Conservation (phyloP, 805 yeast species). For the Starmerella tilneyi region DNA sequence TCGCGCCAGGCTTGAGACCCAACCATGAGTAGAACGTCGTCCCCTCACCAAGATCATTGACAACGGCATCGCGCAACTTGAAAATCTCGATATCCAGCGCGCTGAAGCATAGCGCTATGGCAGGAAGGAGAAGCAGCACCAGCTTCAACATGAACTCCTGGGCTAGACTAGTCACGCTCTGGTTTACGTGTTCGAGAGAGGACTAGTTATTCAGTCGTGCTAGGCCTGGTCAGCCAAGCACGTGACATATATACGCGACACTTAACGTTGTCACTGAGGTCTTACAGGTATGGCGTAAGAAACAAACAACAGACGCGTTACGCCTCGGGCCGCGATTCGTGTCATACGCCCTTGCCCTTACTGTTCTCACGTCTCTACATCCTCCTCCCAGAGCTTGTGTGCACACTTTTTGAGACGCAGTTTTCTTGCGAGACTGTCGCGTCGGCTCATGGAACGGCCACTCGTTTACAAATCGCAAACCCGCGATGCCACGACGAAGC, state of each 20-base stretch:
- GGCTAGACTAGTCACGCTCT: background rate
- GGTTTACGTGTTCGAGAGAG: background rate
- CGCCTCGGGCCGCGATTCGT: no score
- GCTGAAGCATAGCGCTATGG: conserved; percentile 36
- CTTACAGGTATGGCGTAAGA: no score
- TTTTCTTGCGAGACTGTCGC: background rate
- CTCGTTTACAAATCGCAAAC: conserved; percentile 15
- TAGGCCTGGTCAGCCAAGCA: no score
- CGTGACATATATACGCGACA: no score
- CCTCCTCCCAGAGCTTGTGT: no score
- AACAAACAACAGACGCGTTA: no score
- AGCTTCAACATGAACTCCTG: background rate
- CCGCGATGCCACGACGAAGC: conserved; percentile 51
- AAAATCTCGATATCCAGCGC: conserved; percentile 74
- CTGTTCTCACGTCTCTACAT: no score
- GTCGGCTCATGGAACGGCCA: conserved; percentile 11
- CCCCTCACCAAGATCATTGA: conserved; percentile 50
- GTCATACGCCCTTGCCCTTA: no score
- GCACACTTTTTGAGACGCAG: no score
- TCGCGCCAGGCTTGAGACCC: conserved; percentile 26
- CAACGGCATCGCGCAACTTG: conserved; percentile 53
- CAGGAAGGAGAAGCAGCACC: conserved; percentile 17
- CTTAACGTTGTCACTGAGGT: no score
- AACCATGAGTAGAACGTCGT: conserved; percentile 59
- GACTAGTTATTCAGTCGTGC: no score